Percentiles rank a stretch among this genome's conserved stretches.
These are phyloP conservation scores for Mycena belliarum DNA, from an alignment of 768 basidiomycete genomes.

Conservation along the genomic window DNA sequence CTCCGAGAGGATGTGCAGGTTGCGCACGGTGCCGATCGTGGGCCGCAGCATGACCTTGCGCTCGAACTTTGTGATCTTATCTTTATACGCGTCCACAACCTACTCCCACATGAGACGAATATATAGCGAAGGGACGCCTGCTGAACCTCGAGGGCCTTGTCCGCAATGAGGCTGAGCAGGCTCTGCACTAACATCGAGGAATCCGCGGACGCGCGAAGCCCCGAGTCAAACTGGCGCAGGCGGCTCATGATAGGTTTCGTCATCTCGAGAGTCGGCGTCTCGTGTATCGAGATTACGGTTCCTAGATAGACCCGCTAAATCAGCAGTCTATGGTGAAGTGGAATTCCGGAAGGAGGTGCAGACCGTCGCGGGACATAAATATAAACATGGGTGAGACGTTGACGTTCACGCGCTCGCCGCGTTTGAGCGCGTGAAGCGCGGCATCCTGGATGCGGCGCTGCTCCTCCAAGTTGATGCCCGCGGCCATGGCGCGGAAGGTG, in stretches of 20 bases:
- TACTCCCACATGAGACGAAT: too few relatives aligned
- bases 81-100: conserved; percentile 64
- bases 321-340: not conserved
- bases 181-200: conserved; percentile 70
- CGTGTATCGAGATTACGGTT: conserved; percentile 62
- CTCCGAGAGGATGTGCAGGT: conserved; percentile 71
- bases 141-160: conserved; percentile 57
- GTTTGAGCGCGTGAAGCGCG: conserved; percentile 21
- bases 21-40: conserved; percentile 59
- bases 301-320: conserved; percentile 35
- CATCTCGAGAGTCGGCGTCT: conserved; percentile 45
- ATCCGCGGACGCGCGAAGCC: conserved; percentile 63
- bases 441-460: conserved; percentile 10
- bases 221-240: conserved; percentile 57
- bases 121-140: not conserved
- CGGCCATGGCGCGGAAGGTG: too few relatives aligned
- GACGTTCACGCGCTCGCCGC: conserved; percentile 60
- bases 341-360: conserved; percentile 17
- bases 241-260: conserved; percentile 59
- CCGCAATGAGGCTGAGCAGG: conserved; percentile 67
- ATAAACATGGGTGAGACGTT: conserved; percentile 58
- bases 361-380: conserved; percentile 68
- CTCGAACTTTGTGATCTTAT: conserved; percentile 63
- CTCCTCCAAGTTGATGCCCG: not conserved
- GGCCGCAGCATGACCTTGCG: conserved; percentile 57